These are phyloP conservation scores for Cladobotryum protrusum DNA, from an alignment of 2,329 filamentous ascomycete genomes.

Conservation along the genomic window DNA sequence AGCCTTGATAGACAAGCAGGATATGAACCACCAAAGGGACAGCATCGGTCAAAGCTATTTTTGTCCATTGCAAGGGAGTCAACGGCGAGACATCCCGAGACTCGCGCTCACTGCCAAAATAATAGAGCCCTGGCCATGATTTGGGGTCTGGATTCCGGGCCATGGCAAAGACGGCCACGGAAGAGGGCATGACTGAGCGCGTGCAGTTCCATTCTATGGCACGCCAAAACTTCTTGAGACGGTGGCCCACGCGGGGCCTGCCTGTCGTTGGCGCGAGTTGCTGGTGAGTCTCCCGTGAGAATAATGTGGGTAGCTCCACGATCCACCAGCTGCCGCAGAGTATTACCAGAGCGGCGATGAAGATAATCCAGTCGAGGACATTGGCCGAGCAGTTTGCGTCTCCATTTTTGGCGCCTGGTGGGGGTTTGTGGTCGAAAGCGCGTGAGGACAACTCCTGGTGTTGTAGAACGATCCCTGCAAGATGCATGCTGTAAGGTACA, in stretches of 20 bases:
- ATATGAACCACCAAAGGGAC: no score
- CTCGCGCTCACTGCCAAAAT: no score
- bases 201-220: background rate
- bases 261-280: background rate
- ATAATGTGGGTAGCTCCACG: background rate
- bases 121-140: background rate
- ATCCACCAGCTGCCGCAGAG: background rate
- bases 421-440: background rate
- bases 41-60: no score
- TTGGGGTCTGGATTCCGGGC: background rate
- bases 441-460: no score
- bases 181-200: background rate
- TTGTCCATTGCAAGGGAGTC: no score
- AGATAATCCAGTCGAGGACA: background rate
- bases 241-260: background rate
- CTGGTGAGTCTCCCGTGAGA: background rate
- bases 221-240: background rate
- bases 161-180: background rate
- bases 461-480: background rate
- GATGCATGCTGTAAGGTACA: conserved; percentile 1
- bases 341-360: background rate
- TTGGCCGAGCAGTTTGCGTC: background rate
- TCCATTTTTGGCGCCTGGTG: background rate
- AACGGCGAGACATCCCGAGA: no score
- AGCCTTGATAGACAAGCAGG: no score